Evolutionary conservation across 2,329 filamentous ascomycete genomes (phyloP), one percentile per base, ranked within the genome.

Genomic region (Claviceps sorghi): DNA sequence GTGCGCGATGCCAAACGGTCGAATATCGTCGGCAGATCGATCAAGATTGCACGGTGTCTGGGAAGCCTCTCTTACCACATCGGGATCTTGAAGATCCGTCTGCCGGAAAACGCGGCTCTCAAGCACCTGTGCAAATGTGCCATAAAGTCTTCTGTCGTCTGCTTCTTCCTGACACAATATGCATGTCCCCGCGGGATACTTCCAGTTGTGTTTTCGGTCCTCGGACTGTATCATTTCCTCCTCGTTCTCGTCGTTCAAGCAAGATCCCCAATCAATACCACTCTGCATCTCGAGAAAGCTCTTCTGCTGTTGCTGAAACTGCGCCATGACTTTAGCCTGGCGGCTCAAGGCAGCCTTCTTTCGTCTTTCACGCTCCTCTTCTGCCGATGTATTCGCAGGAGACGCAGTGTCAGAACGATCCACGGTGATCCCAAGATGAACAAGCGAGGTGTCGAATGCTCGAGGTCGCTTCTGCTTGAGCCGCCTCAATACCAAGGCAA

Each of bases 141-240:
- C 93, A 64, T 94, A 97, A 1, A 97, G 76, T 42, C 84, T 80
- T 13, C 83, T 83, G 57, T 97, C 91, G 60, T 91, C 89, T 2
- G 88, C 93, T 59, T 96, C 89, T 68, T 98, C 94, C 66, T 97
- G 93, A 62, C 93, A 98, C 17, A 97, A 72, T 52, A 98, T 96
- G 65, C 93, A 98, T 26, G 89, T 95, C 17, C 90, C 93, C 26
- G 82, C 80, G 1, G 94, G 93, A 64, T 94, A 98, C 63, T 89
- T 93, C 82, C 90, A 95, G 50, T 65, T 67, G 52, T 70, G 66
- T 63, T 82, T 83, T 48, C 81, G 78, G 60, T 83, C 80, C 59
- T 87, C 82, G 11, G 77, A 72, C 9, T 77, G 72, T 17, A 71
- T 69, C 19, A 69, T 65, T 43, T 73, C 69, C 55, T 86, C 78